Evolutionary conservation across 106 monocot genomes (phyloP), one percentile per base, ranked within the genome.

Genomic region (Amphibolis antarctica): DNA sequence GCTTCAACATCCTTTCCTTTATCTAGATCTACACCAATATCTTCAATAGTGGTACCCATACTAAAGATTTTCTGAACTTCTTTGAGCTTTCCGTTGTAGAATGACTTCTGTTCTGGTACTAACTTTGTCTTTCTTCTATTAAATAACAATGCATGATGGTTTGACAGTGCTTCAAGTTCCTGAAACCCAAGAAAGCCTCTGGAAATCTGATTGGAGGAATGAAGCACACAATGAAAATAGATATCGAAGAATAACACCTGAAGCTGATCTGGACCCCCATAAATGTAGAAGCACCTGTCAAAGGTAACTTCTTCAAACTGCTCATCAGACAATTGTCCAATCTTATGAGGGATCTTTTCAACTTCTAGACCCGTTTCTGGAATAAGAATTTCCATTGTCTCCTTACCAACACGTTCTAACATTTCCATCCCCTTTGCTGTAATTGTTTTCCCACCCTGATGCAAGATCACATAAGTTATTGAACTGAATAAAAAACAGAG

Each of bases 281-380:
- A 93, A 19, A 93, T 93, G 61, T 88, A 93, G 67, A 93, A 88
- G 79, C 88, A 93, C 75, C 88, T 79, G 43, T 93, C 89, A 74
- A 93, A 89, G 53, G 83, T 83, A 50, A 88, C 67, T 71, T 92
- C 92, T 67, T 92, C 92, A 71, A 79, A 75, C n/a, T 77, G 81
- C 18, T 85, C 88, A 52, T 86, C 86, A 54, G 69, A 71, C 54
- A 60, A 69, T 53, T 69, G 69, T 49, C 66, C 69, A 60, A 53
- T 53, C 10, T 75, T 70, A 62, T 62, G 63, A n/a, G 62, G 27
- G 55, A 50, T 57, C 28, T 86, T 83, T 24, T 88, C 86, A 52
- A 79, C 71, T 53, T 83, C 83, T 62, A 93, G 55, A 53, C 93
- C 93, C 64, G 88, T 83, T 55, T 93, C 93, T 55, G 77, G 63